Base-by-base conservation (phyloP, 1,139 yeast genomes). In the Taphrina pruni region DNA sequence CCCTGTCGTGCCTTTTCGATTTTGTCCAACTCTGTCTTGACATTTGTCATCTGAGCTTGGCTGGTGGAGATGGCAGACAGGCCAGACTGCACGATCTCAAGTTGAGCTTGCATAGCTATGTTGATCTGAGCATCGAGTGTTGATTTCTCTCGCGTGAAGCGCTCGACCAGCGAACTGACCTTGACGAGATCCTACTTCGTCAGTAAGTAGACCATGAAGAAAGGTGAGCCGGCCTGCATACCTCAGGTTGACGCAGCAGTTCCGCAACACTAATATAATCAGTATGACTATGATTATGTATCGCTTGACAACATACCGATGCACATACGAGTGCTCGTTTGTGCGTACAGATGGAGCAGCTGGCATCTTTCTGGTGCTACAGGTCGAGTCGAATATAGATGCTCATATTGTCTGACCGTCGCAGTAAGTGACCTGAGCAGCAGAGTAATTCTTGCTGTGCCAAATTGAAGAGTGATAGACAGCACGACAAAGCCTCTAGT, bases 121-220 rank as follows among this genome's bases (percentile, higher is more conserved):
- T 85, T 85, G 70, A 90, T 81, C 76, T 89, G 89, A 69, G 86
- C 81, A 73, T 90, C 96, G n/a, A 89, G 79, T 0, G 89, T 84
- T 0, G 88, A 83, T 76, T 88, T 89, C 75, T 90, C 95, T 72
- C 89, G 85, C 56, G 79, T 75, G 69, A 90, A 82, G 74, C 87
- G 90, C 72, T 84, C 87, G 71, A 85, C 84, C 52, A 88, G 79
- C 0, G 81, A 77, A 9, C 82, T 78, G 12, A 87, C 83, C 74
- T 87, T 87, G 66, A 82, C 85, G 70, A 88, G 81, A 73, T 88
- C 90, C 73, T 72, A 11, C 14, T 1, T 39, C 43, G 43, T 39
- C 43, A 39, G 43, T 14, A 39, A 39, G 14, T 39, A 9, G 32
- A 26, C 32, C 32, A 26, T 26, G 32, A 1, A 26, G 73, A 4